Evolutionary conservation across 1,139 yeast species (phyloP).

Genomic region (Saccharomyces hybrid): DNA sequence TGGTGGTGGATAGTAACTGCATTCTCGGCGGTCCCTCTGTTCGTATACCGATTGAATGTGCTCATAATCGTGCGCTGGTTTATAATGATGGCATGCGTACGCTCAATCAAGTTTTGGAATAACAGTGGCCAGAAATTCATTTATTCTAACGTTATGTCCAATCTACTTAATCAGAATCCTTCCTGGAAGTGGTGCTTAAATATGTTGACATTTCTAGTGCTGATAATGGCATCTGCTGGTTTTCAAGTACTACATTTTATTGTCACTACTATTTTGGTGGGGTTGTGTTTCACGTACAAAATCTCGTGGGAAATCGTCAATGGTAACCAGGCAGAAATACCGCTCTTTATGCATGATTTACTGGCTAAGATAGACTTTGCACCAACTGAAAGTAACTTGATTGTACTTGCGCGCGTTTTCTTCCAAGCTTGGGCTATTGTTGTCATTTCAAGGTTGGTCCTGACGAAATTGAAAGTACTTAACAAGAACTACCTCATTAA

Average conservation of each 20-base stretch:
- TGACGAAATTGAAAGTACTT: neutral
- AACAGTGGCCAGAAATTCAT: slow-evolving; percentile 81
- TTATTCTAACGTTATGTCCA: slow-evolving; percentile 41
- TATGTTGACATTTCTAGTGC: slow-evolving; percentile 35
- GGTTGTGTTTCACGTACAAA: slow-evolving; percentile 49
- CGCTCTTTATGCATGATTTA: slow-evolving; percentile 11
- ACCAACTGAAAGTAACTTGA: neutral
- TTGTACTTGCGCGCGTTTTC: neutral
- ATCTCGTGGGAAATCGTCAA: slow-evolving; percentile 42
- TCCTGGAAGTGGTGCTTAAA: slow-evolving; percentile 45
- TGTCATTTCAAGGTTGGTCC: neutral
- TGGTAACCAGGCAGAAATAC: slow-evolving; percentile 34
- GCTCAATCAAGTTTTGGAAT: slow-evolving; percentile 78
- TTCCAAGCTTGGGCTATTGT: slow-evolving; percentile 12
- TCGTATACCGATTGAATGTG: neutral
- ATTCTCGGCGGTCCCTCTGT: slow-evolving; percentile 3
- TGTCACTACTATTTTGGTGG: slow-evolving; percentile 35
- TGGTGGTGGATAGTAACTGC: slow-evolving; percentile 71
- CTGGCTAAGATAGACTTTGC: slow-evolving; percentile 1
- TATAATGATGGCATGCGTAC: slow-evolving; percentile 37
- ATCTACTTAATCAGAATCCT: slow-evolving; percentile 26
- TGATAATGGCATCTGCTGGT: slow-evolving; percentile 4
- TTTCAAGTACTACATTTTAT: slow-evolving; percentile 34
- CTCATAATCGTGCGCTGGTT: slow-evolving; percentile 15
- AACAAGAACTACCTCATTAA: slow-evolving; percentile 6